Conservation (phyloP, 2,329 filamentous ascomycete species). For the Thermothelomyces thermophilus region DNA sequence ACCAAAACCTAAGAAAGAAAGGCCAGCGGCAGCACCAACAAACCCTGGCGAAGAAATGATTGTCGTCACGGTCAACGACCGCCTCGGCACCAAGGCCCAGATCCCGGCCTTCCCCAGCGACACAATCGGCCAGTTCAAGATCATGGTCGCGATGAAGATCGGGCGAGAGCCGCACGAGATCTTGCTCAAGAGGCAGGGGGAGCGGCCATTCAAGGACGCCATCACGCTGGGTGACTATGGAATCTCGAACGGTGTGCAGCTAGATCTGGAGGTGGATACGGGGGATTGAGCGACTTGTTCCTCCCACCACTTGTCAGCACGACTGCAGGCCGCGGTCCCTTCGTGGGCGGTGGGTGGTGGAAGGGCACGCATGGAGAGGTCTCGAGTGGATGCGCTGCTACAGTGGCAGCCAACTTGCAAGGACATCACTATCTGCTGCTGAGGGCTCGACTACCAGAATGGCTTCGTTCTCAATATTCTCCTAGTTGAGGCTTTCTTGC, state of each 20-base stretch:
- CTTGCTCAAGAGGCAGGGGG: conserved; percentile 82
- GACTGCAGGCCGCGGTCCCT: too few species aligned
- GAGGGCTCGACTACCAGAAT: too few species aligned
- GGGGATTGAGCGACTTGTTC: conserved; percentile 41
- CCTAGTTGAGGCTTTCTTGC: too few species aligned
- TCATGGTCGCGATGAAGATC: conserved; percentile 82
- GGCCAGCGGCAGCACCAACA: conserved; percentile 17
- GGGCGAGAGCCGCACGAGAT: conserved; percentile 88
- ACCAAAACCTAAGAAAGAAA: conserved; percentile 24
- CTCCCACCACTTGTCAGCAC: too few species aligned
- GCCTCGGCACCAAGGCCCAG: conserved; percentile 90
- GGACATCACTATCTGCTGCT: too few species aligned
- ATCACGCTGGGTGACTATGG: conserved; percentile 86
- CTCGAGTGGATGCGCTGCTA: too few species aligned
- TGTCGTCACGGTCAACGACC: conserved; percentile 86
- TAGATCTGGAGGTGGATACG: conserved; percentile 57
- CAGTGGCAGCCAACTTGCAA: too few species aligned
- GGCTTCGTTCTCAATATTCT: too few species aligned
- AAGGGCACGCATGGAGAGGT: too few species aligned
- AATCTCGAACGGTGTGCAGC: conserved; percentile 80
- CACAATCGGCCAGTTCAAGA: conserved; percentile 79
- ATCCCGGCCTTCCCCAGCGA: conserved; percentile 86
- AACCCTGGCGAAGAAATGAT: conserved; percentile 68
- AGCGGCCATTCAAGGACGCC: conserved; percentile 88
- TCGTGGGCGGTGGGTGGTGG: too few species aligned